Evolutionary conservation across 345 rosid species (phyloP).

Genomic region (Alliaria petiolata): DNA sequence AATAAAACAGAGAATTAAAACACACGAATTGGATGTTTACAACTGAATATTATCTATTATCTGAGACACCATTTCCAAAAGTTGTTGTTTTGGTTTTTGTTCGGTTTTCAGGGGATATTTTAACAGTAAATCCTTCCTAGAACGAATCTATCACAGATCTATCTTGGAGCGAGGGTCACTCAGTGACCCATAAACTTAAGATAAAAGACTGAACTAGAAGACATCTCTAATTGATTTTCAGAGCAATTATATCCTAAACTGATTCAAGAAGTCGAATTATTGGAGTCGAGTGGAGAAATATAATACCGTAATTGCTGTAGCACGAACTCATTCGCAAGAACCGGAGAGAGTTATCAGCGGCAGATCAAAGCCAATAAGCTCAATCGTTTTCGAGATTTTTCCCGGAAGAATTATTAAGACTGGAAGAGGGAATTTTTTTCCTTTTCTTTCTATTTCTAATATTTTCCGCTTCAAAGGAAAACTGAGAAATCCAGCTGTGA

Average conservation of each 20-base stretch:
- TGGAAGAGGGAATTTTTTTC: neutral
- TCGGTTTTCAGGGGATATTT: neutral
- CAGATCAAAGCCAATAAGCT: conserved; percentile 1
- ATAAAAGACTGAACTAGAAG: neutral
- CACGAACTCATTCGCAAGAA: neutral
- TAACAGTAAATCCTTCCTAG: neutral
- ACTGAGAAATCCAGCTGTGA: conserved; percentile 3
- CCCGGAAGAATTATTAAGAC: neutral
- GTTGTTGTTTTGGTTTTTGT: neutral
- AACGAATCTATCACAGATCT: neutral
- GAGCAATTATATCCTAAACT: neutral
- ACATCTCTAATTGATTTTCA: neutral
- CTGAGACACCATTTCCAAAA: neutral
- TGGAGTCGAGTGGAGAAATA: neutral
- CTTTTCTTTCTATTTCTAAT: neutral
- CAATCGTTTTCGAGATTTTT: neutral
- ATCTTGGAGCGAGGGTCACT: neutral
- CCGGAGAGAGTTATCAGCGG: neutral
- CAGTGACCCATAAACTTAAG: neutral
- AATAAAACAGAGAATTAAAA: neutral
- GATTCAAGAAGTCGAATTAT: neutral
- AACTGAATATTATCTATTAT: conserved; percentile 5
- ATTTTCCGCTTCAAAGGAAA: neutral
- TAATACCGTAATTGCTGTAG: neutral
- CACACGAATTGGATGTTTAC: conserved; percentile 4